Conservation (phyloP, 2,329 filamentous ascomycete species). For the Trichoderma simmonsii region DNA sequence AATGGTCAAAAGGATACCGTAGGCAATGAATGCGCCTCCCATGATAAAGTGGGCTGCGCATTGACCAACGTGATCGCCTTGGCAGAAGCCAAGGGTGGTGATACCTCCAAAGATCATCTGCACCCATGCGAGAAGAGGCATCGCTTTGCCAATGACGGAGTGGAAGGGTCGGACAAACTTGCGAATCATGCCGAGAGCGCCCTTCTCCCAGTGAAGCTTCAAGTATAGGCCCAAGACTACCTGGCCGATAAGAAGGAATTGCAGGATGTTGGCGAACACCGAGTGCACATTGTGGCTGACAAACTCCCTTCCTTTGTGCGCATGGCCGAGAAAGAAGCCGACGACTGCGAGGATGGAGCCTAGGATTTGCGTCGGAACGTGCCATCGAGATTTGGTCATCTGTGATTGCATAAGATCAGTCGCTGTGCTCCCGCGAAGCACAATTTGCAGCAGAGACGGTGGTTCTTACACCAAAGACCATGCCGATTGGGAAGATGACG, state of each 20-base stretch:
- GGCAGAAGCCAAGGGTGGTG: slow-evolving; percentile 86
- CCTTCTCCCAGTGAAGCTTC: slow-evolving; percentile 82
- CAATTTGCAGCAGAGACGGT: background rate
- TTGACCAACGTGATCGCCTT: slow-evolving; percentile 85
- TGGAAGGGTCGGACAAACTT: slow-evolving; percentile 69
- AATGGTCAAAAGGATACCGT: slow-evolving; percentile 83
- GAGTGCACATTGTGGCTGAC: slow-evolving; percentile 71
- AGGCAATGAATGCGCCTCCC: slow-evolving; percentile 93
- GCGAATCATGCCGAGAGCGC: slow-evolving; percentile 75
- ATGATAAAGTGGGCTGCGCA: slow-evolving; percentile 98
- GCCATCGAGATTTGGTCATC: slow-evolving; percentile 89
- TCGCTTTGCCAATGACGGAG: slow-evolving; percentile 77
- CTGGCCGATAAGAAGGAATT: slow-evolving; percentile 75
- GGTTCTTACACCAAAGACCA: slow-evolving; percentile 80
- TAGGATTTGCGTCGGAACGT: slow-evolving; percentile 80
- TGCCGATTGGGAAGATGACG: slow-evolving; percentile 86
- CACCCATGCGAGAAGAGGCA: slow-evolving; percentile 83
- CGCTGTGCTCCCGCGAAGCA: background rate
- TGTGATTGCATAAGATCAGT: slow-evolving; percentile 35
- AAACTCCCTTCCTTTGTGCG: slow-evolving; percentile 87
- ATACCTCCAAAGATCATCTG: slow-evolving; percentile 98
- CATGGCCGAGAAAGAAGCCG: slow-evolving; percentile 88
- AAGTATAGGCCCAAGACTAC: slow-evolving; percentile 81
- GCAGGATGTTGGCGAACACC: slow-evolving; percentile 74
- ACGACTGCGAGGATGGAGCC: slow-evolving; percentile 73